Base-by-base conservation (phyloP, 106 monocot genomes). In the Iris macrosiphon region DNA sequence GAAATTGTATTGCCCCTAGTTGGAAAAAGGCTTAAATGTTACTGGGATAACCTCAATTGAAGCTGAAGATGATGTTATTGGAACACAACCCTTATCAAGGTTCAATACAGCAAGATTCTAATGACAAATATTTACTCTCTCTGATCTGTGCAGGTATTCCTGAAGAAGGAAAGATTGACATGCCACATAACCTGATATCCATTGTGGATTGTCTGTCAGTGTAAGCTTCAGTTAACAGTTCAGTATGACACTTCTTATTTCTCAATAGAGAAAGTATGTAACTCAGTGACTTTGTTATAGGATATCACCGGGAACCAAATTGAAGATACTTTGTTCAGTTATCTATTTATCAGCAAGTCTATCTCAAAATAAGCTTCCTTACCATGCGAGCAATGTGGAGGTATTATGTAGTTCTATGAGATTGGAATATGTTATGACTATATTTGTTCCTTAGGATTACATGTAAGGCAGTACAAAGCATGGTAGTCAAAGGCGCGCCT, bases 311-410 rank as follows among this genome's bases (percentile, higher is more conserved):
- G 48, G 35, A 25, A 31, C 47, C 25, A 63, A 52, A 32, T 38
- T 50, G 14, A 57, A 63, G 71, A 57, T 72, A 40, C 54, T 63
- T 4, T 63, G 45, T 55, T 45, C 71, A 14, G 31, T 64, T 26
- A 49, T 72, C 22, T 38, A 26, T 11, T 33, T 72, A 22, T 56
- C 56, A 16, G 56, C 71, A 46, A 57, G 62, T 56, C 27, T 63
- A n/a, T 48, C 45, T 7, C 71, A 72, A 40, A 48, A 40, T 41
- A 53, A 56, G 63, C 56, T 63, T 63, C 57, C 63, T 6, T 72
- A 72, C 37, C 55, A 11, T 30, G 54, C 49, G 30, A 62, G 10
- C 11, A 57, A 27, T 18, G 1, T 3, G 6, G 39, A 63, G 62
- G 71, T 72, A 60, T 59, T 39, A 57, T 53, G 24, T 57, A 14